A percentile compares a stretch with the other conserved stretches of the same genome.
Conservation (phyloP, 192 early-diverging fungal species). For the Coemansia aciculifera region DNA sequence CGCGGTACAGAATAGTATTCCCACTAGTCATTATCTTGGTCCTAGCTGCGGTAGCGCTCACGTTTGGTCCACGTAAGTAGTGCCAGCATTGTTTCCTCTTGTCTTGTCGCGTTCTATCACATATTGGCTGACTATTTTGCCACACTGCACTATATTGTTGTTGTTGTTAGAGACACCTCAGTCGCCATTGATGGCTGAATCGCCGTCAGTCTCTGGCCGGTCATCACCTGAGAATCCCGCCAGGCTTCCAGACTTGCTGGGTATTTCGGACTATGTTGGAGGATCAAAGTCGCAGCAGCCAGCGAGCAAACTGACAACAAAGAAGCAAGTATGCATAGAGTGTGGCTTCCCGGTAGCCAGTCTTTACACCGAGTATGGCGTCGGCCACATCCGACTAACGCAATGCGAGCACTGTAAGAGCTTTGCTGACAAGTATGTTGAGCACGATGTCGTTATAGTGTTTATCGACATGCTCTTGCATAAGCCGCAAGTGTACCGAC, state of each 20-base stretch:
- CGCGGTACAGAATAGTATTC: slow-evolving; percentile 30
- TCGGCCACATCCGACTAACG: slow-evolving; percentile 79
- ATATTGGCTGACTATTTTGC: neutral
- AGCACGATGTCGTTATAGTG: slow-evolving; percentile 83
- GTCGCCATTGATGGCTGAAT: slow-evolving; percentile 46
- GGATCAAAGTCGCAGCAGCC: neutral
- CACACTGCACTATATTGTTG: neutral
- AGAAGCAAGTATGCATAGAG: slow-evolving; percentile 66
- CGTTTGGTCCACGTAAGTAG: slow-evolving; percentile 47
- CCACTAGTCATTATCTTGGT: slow-evolving; percentile 38
- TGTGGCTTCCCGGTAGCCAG: slow-evolving; percentile 68
- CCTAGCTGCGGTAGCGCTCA: slow-evolving; percentile 36
- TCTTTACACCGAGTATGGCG: slow-evolving; percentile 80
- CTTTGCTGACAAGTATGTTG: slow-evolving; percentile 91
- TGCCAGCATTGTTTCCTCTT: neutral
- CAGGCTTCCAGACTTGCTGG: neutral
- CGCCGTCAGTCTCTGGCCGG: slow-evolving; percentile 19
- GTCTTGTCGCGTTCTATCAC: neutral
- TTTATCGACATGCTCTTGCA: slow-evolving; percentile 92
- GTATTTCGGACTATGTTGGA: neutral
- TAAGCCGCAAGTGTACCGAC: slow-evolving; percentile 83
- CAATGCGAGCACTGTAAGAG: slow-evolving; percentile 75
- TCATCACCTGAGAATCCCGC: slow-evolving; percentile 11
- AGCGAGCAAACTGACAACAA: neutral
- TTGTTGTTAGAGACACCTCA: slow-evolving; percentile 34